These are phyloP conservation scores for Gnomoniopsis sp. DNA, from an alignment of 2,329 filamentous ascomycete species.

Conservation along the genomic window DNA sequence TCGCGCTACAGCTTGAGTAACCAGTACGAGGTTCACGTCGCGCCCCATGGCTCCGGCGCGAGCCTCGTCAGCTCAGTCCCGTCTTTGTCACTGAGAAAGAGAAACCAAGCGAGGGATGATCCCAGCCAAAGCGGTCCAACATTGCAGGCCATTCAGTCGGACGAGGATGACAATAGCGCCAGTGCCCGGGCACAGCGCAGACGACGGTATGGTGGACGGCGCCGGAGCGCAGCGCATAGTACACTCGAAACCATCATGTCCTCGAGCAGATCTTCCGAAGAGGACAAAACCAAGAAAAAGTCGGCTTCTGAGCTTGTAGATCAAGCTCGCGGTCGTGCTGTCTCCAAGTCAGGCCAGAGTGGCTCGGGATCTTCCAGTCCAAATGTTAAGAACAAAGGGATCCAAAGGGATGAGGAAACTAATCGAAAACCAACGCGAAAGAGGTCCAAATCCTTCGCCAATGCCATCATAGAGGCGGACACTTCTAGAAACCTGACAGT, in stretches of 20 bases:
- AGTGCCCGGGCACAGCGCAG: constrained; percentile 33
- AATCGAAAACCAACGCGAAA: constrained; percentile 23
- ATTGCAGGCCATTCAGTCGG: constrained; percentile 53
- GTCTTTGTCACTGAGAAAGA: constrained; percentile 20
- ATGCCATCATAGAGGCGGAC: constrained; percentile 39
- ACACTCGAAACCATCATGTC: constrained; percentile 66
- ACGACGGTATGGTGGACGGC: constrained; percentile 39
- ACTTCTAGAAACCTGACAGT: constrained; percentile 33
- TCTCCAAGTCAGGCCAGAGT: constrained; percentile 28
- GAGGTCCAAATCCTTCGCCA: constrained; percentile 42
- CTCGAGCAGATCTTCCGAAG: constrained; percentile 61
- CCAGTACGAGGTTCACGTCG: constrained; percentile 64
- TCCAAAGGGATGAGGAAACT: constrained; percentile 9
- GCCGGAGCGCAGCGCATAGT: constrained; percentile 55
- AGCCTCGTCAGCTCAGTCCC: constrained; percentile 35
- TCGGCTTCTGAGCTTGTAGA: constrained; percentile 54
- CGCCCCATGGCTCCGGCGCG: constrained; percentile 57
- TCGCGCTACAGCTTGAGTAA: constrained; percentile 64
- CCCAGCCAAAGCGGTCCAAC: constrained; percentile 45
- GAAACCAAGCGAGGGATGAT: constrained; percentile 21
- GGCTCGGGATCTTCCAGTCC: constrained; percentile 25
- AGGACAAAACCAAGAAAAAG: constrained; percentile 59
- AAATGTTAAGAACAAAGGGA: constrained; percentile 20
- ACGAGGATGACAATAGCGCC: constrained; percentile 46
- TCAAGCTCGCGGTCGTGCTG: constrained; percentile 48